These are phyloP conservation scores for Leishmania mexicana DNA, from an alignment of 208 protist species.

Conservation along the genomic window DNA sequence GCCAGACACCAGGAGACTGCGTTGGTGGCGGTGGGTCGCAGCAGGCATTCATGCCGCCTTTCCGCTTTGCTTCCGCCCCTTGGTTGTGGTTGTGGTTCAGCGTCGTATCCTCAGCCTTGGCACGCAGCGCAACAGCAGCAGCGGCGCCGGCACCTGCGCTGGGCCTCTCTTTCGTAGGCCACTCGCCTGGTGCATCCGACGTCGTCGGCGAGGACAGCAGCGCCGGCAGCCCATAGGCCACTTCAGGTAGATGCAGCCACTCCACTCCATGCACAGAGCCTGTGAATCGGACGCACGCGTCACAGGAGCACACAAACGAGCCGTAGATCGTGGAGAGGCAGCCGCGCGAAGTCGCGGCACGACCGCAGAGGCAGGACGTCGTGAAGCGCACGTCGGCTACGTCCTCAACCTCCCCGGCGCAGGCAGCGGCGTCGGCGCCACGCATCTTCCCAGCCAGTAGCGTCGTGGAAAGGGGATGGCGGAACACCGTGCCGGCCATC, in stretches of 20 bases:
- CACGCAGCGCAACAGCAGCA: constrained; percentile 24
- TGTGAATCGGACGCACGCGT: constrained; percentile 52
- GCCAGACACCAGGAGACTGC: not conserved
- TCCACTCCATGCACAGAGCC: constrained; percentile 58
- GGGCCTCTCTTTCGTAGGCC: not conserved
- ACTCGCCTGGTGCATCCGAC: not conserved
- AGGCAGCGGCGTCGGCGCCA: not conserved
- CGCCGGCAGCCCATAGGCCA: constrained; percentile 12
- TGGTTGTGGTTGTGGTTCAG: not conserved
- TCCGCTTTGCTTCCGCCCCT: not conserved
- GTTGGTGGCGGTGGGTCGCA: not conserved
- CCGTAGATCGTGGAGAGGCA: constrained; percentile 75
- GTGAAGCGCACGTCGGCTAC: constrained; percentile 38
- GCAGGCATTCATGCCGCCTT: not conserved
- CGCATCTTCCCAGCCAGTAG: not conserved
- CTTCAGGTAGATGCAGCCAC: constrained; percentile 79
- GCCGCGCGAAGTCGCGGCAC: constrained; percentile 26
- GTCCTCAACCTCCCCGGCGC: not conserved
- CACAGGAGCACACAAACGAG: constrained; percentile 74
- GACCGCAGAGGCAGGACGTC: constrained; percentile 65
- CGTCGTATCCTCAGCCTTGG: not conserved
- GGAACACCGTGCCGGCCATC: not conserved
- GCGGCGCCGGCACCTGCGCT: constrained; percentile 19
- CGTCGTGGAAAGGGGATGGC: not conserved
- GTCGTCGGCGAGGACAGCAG: constrained; percentile 12